phyloP scores from a whole-genome alignment of 2,329 filamentous ascomycete genomes.

The Phyllosticta citrichinensis region DNA sequence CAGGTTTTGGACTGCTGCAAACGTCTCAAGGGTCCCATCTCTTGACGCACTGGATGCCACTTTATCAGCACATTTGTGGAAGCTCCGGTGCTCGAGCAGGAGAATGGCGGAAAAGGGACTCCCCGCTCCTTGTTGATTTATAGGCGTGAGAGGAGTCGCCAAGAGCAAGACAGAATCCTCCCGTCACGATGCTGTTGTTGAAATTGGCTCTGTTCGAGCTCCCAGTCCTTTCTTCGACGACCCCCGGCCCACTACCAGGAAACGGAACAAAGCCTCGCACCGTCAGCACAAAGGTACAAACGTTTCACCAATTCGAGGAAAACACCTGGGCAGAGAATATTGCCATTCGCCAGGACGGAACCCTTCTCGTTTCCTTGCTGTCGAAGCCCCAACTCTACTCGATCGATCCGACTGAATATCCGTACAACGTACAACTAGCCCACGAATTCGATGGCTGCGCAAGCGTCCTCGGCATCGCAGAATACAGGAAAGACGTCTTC shows the following conservation, averaged over 20 bases:
- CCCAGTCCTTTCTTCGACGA: neutral
- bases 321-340: conserved; percentile 30
- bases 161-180: neutral
- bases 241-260: neutral
- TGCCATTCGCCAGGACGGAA: conserved; percentile 25
- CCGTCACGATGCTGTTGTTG: neutral
- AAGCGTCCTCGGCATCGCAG: conserved; percentile 28
- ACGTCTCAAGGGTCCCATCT: neutral
- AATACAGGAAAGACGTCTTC: conserved; percentile 24
- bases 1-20: neutral
- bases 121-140: neutral
- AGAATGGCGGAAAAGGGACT: neutral
- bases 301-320: conserved; percentile 17
- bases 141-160: neutral
- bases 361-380: conserved; percentile 26
- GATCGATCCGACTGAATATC: conserved; percentile 20
- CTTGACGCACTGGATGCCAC: neutral
- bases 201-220: neutral
- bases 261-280: neutral
- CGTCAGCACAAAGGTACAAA: neutral
- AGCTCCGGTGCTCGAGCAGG: neutral
- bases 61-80: neutral
- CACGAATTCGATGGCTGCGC: conserved; percentile 18
- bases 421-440: conserved; percentile 16
- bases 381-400: conserved; percentile 24